Percentiles rank a stretch among this genome's conserved stretches.
phyloP scores from a whole-genome alignment of 306 rosid genomes.

The Cicer pinnatifidum region DNA sequence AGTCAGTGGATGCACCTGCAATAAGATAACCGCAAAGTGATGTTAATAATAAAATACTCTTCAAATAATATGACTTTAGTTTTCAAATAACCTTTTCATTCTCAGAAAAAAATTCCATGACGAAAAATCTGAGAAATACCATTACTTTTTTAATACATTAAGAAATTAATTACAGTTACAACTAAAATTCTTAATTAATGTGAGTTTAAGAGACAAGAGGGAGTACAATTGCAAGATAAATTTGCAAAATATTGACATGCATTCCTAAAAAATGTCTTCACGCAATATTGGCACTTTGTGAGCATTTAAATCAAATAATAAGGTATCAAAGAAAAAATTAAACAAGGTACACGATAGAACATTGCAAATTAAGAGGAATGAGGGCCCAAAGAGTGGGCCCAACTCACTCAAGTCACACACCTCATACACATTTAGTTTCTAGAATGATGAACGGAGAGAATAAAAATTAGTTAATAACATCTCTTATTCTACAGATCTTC shows the following conservation, averaged over 20 bases:
- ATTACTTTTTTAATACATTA: no score
- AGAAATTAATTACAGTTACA: background rate
- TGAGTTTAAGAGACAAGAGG: background rate
- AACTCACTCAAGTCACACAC: no score
- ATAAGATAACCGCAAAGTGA: constrained; percentile 22
- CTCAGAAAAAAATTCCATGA: background rate
- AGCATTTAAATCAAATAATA: background rate
- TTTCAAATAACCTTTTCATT: background rate
- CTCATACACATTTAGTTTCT: no score
- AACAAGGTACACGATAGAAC: background rate
- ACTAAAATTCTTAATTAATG: background rate
- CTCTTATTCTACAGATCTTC: no score
- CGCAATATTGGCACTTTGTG: constrained; percentile 9
- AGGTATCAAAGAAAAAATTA: constrained; percentile 6
- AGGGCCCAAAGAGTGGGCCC: no score
- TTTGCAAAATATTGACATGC: background rate
- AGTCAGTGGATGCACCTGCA: constrained; percentile 41
- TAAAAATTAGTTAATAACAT: no score
- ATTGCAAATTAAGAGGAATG: no score
- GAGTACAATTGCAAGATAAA: constrained; percentile 27
- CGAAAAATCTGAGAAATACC: background rate
- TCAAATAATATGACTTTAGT: background rate
- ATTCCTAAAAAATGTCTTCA: constrained; percentile 29
- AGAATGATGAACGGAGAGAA: no score
- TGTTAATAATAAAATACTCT: background rate